These are phyloP conservation scores for Lunularia cruciata DNA, from an alignment of 225 moss, liverwort and hornwort genomes.

Conservation along the genomic window DNA sequence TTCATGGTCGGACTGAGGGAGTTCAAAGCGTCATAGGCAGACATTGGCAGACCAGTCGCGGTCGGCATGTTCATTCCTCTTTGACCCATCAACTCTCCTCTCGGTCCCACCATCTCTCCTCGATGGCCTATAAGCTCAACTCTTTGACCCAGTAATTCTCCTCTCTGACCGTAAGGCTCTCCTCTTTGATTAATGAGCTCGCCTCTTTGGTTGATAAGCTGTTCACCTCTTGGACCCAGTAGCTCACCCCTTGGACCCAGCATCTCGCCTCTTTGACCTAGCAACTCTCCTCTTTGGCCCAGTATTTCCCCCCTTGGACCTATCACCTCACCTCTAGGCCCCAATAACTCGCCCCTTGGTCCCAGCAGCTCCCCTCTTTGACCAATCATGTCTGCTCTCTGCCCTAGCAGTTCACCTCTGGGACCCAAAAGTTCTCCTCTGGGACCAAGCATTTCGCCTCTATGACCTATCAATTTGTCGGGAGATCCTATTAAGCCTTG, in stretches of 20 bases:
- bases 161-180: constrained; percentile 34
- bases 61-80: constrained; percentile 42
- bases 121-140: constrained; percentile 38
- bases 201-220: constrained; percentile 34
- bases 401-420: constrained; percentile 41
- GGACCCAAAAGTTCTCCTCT: constrained; percentile 41
- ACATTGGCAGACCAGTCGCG: constrained; percentile 42
- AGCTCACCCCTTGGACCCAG: constrained; percentile 33
- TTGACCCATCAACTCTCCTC: constrained; percentile 33
- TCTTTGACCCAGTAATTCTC: constrained; percentile 32
- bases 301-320: constrained; percentile 29
- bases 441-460: constrained; percentile 47
- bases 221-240: constrained; percentile 33
- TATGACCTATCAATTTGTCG: constrained; percentile 36
- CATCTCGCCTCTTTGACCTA: constrained; percentile 19
- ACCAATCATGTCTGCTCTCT: constrained; percentile 29
- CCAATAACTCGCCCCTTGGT: constrained; percentile 32
- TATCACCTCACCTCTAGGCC: constrained; percentile 40
- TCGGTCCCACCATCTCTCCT: constrained; percentile 36
- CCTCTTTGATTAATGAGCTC: constrained; percentile 38
- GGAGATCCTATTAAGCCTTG: constrained; percentile 43
- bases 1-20: constrained; percentile 43
- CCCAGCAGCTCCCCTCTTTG: constrained; percentile 36
- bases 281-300: constrained; percentile 14
- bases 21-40: constrained; percentile 42